Conservation (phyloP, 805 yeast genomes). For the Saturnispora silvae region DNA sequence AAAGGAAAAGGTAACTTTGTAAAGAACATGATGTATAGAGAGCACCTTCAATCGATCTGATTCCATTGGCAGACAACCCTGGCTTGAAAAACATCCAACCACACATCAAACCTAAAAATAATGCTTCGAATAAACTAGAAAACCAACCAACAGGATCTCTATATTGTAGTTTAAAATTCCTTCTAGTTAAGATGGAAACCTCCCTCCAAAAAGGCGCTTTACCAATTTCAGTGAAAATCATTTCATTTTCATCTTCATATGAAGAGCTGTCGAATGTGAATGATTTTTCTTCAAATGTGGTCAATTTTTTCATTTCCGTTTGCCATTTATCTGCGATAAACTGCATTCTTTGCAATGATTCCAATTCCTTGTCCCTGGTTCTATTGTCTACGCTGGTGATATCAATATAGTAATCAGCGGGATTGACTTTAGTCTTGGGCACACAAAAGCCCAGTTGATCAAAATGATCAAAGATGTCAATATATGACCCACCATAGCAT, state of each 20-base stretch:
- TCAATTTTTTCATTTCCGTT: conserved; percentile 13
- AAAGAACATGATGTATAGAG: conserved; percentile 43
- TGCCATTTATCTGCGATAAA: conserved; percentile 32
- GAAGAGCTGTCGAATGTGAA: neutral
- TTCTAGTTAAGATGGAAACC: conserved; percentile 31
- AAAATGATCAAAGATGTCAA: conserved; percentile 40
- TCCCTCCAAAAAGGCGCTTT: conserved; percentile 35
- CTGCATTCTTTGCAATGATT: conserved; percentile 27
- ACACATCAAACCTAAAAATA: conserved; percentile 45
- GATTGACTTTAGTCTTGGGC: conserved; percentile 38
- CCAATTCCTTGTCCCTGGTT: conserved; percentile 26
- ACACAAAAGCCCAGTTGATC: conserved; percentile 31
- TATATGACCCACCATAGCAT: conserved; percentile 35
- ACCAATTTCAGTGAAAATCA: conserved; percentile 19
- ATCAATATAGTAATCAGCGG: conserved; percentile 53
- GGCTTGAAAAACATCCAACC: conserved; percentile 77
- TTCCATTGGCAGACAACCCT: conserved; percentile 47
- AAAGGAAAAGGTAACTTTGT: conserved; percentile 43
- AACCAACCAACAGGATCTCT: conserved; percentile 44
- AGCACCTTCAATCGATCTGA: conserved; percentile 46
- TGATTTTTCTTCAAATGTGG: neutral
- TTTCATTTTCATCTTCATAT: neutral
- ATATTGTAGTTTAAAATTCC: conserved; percentile 36
- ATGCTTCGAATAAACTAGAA: conserved; percentile 31
- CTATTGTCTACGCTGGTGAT: conserved; percentile 46